phyloP scores from a whole-genome alignment of 495 filamentous ascomycete genomes.

The Ascodesmis nigricans region DNA sequence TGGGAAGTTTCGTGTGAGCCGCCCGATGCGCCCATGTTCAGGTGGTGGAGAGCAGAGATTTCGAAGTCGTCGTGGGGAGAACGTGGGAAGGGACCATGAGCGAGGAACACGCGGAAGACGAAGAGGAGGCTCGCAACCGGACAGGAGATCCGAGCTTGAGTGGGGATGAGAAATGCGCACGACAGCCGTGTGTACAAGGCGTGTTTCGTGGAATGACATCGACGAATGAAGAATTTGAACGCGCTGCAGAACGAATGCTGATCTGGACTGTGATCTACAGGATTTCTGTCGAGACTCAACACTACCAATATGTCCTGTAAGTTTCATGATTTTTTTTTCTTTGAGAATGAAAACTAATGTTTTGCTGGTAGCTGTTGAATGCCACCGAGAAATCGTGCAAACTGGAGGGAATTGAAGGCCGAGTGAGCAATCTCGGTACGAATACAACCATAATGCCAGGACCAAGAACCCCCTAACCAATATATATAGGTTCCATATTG shows the following conservation, averaged over 20 bases:
- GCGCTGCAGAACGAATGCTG: too few relatives aligned
- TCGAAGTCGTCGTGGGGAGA: too few relatives aligned
- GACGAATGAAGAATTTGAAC: too few relatives aligned
- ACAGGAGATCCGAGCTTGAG: constrained; percentile 1
- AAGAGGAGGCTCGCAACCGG: too few relatives aligned
- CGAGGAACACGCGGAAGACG: too few relatives aligned
- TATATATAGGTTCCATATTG: constrained; percentile 59
- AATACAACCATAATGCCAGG: not conserved
- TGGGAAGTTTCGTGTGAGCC: constrained; percentile 71
- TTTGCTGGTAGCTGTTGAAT: too few relatives aligned
- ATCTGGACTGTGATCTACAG: constrained; percentile 27
- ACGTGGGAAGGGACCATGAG: too few relatives aligned
- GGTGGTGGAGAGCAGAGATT: not conserved
- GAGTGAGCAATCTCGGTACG: constrained; percentile 71
- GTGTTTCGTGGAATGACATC: too few relatives aligned
- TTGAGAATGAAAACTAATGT: too few relatives aligned
- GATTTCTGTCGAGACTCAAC: constrained; percentile 94
- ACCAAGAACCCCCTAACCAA: not conserved
- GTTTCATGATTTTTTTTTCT: too few relatives aligned
- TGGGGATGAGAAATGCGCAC: constrained; percentile 4
- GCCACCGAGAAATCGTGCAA: constrained; percentile 11
- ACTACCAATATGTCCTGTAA: constrained; percentile 87
- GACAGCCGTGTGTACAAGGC: constrained; percentile 3
- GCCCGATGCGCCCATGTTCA: not conserved
- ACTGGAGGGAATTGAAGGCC: constrained; percentile 21